Percentiles rank a stretch among this genome's conserved stretches.
Evolutionary conservation across 805 yeast species (phyloP).

Genomic region (Cyberlindnera sargentensis): DNA sequence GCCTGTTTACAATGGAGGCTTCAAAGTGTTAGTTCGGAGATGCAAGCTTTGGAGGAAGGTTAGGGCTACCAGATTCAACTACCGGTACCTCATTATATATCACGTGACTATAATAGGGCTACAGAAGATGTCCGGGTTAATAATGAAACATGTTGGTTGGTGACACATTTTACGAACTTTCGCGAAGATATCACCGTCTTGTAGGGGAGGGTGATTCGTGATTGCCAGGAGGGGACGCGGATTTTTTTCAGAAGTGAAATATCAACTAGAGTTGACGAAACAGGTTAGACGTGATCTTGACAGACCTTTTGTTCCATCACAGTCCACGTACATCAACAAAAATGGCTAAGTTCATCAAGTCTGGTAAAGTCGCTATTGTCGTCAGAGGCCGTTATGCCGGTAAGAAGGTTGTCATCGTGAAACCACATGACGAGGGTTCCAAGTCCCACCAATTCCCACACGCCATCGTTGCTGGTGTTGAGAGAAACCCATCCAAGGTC

Average conservation of each 20-base stretch:
- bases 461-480: slow-evolving; percentile 98
- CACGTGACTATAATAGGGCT: background rate
- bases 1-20: too few species aligned
- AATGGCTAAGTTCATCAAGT: slow-evolving; percentile 99
- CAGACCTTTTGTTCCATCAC: slow-evolving; percentile 11
- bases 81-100: background rate
- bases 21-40: too few species aligned
- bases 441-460: slow-evolving; percentile 98
- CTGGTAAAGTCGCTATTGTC: slow-evolving; percentile 85
- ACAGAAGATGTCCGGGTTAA: slow-evolving; percentile 5
- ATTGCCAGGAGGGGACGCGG: background rate
- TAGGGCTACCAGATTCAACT: background rate
- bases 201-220: too few species aligned
- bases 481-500: slow-evolving; percentile 96
- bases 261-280: slow-evolving; percentile 7
- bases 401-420: slow-evolving; percentile 98
- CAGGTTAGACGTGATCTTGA: slow-evolving; percentile 1
- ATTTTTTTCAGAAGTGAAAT: slow-evolving; percentile 23
- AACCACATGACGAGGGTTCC: slow-evolving; percentile 98
- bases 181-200: background rate
- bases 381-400: slow-evolving; percentile 94
- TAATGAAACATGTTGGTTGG: background rate
- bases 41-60: too few species aligned
- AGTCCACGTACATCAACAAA: slow-evolving; percentile 13
- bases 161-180: background rate